Base-by-base conservation (phyloP, 352 stramenopile species). In the Globisporangium recalcitrans region DNA sequence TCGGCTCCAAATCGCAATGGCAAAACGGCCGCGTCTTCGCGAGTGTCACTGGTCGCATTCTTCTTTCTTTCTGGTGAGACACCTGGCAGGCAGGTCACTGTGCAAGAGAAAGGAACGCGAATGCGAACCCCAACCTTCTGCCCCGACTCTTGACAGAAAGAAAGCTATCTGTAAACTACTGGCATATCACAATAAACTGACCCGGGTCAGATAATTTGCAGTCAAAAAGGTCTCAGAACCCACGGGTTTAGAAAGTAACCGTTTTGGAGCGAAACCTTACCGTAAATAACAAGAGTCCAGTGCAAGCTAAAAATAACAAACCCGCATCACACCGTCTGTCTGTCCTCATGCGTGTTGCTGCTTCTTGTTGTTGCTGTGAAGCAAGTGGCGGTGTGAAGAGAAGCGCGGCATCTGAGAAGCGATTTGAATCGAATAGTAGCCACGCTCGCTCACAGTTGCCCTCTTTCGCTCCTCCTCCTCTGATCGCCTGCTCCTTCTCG, bases 361-460 rank as follows among this genome's bases (percentile, higher is more conserved):
- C 19, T 42, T 11, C 7, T 38, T 42, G 34, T 42, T 42, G 5
- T 19, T 42, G 36, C 9, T 42, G 36, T 11, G 32, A 16, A 27
- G 38, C 38, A 47, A 46, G 38, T 4, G 4, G n/a, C 42, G 8
- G 21, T 10, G 49, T 32, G 51, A 34, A 57, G 49, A 57, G 51
- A 42, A 57, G 51, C 48, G 55, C 51, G 16, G 49, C 56, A 58
- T 53, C 52, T 47, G 61, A 71, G 65, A 71, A 71, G 56, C 46
- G 65, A 62, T 58, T 42, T 42, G 51, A 42, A 57, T 40, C 42
- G 51, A 57, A 44, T 44, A 42, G 51, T 29, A 34, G 24, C 51
- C 14, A 27, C 51, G n/a, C n/a, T n/a, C n/a, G n/a, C n/a, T n/a
- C n/a, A 56, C 27, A 57, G 51, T 57, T 40, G 51, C 51, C 29